These are phyloP conservation scores for Cryptococcus sp. DNA, from an alignment of 1,284 basidiomycete genomes.

Conservation along the genomic window DNA sequence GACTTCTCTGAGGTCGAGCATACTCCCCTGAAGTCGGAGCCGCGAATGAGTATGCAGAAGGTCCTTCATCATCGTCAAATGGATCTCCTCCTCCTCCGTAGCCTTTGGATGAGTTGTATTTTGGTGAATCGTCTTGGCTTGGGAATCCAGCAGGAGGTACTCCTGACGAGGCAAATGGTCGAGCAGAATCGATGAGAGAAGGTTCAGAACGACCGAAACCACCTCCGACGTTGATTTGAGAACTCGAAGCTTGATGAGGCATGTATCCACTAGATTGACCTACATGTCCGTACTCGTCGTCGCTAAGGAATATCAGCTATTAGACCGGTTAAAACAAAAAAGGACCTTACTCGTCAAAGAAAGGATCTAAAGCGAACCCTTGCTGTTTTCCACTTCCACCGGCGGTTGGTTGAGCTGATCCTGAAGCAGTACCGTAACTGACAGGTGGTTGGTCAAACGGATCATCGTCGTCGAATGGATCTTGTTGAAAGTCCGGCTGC, in stretches of 20 bases:
- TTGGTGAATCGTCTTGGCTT: slow-evolving; percentile 2
- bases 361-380: slow-evolving; percentile 43
- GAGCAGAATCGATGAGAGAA: slow-evolving; percentile 22
- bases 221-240: slow-evolving; percentile 17
- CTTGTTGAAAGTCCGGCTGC: slow-evolving; percentile 14
- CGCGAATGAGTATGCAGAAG: slow-evolving; percentile 38
- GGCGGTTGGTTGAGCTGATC: not conserved
- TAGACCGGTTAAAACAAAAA: no score
- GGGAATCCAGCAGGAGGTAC: slow-evolving; percentile 35
- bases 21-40: slow-evolving; percentile 29
- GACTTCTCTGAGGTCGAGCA: slow-evolving; percentile 15
- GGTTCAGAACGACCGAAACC: slow-evolving; percentile 24
- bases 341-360: slow-evolving; percentile 46
- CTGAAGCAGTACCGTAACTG: no score
- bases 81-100: slow-evolving; percentile 23
- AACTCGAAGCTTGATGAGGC: slow-evolving; percentile 24
- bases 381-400: slow-evolving; percentile 14
- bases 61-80: slow-evolving; percentile 41
- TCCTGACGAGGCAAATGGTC: slow-evolving; percentile 35
- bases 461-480: slow-evolving; percentile 30
- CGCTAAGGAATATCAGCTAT: slow-evolving; percentile 17
- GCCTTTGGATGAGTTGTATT: slow-evolving; percentile 13
- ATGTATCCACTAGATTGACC: slow-evolving; percentile 31
- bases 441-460: slow-evolving; percentile 4
- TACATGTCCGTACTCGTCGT: slow-evolving; percentile 39